These are phyloP conservation scores for Xerocomus alliaceus DNA, from an alignment of 1,284 basidiomycete species.

Conservation along the genomic window DNA sequence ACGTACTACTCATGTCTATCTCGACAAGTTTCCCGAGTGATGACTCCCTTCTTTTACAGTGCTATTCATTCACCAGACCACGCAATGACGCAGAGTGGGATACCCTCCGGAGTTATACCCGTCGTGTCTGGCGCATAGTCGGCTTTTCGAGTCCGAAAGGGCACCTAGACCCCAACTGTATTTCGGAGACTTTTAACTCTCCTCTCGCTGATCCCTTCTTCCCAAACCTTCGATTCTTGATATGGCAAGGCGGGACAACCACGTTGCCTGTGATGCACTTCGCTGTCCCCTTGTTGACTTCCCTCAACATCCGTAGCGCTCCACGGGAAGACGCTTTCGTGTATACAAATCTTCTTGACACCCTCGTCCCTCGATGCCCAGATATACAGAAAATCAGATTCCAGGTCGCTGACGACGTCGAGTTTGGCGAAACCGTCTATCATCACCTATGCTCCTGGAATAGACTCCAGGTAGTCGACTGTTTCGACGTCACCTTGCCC, in stretches of 20 bases:
- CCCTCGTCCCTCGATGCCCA: conserved; percentile 6
- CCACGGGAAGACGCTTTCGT: not conserved
- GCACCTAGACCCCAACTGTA: not conserved
- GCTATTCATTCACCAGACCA: not conserved
- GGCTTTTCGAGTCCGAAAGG: not conserved
- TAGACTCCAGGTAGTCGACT: conserved; percentile 5
- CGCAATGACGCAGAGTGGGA: conserved; percentile 6
- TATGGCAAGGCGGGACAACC: conserved; percentile 4
- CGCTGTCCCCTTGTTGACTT: not conserved
- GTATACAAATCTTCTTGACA: conserved; percentile 4
- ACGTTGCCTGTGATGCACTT: conserved; percentile 7
- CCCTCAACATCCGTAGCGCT: not conserved
- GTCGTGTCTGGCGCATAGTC: conserved; percentile 12
- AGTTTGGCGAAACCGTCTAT: not conserved
- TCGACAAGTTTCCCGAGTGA: not conserved
- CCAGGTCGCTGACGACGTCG: not conserved
- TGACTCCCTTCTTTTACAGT: not conserved
- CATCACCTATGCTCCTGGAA: conserved; percentile 2
- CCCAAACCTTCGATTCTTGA: conserved; percentile 10
- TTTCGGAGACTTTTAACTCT: not conserved
- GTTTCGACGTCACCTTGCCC: not conserved
- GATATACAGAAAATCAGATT: conserved; percentile 4
- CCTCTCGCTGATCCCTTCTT: not conserved
- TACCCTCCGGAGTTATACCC: conserved; percentile 10
- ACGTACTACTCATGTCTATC: not conserved